Base-by-base conservation (phyloP, 306 rosid genomes). In the Urtica urens region DNA sequence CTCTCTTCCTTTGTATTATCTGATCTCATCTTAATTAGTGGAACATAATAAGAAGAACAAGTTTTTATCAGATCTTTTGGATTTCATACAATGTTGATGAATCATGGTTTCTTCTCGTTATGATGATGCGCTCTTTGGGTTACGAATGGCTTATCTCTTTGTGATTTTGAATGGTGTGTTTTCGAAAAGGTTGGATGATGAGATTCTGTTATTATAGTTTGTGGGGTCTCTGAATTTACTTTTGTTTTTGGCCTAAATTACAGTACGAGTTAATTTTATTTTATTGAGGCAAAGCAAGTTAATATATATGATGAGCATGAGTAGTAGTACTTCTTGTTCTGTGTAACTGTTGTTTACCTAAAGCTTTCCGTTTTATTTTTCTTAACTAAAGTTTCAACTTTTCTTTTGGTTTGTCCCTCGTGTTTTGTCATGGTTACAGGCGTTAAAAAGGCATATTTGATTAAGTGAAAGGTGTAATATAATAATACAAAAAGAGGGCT, bases 121-220 rank as follows among this genome's bases (percentile, higher is more conserved):
- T n/a, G n/a, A n/a, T n/a, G n/a, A n/a, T n/a, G n/a, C n/a, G n/a
- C n/a, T 27, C 15, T 21, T 13, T 42, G 62, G 24, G 18, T 51
- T 12, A 20, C 8, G 19, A 23, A 24, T 45, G 19, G 15, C 9
- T 19, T 41, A 38, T 16, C 18, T n/a, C n/a, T n/a, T n/a, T n/a
- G n/a, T n/a, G n/a, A n/a, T n/a, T n/a, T n/a, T n/a, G n/a, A n/a
- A n/a, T n/a, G n/a, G n/a, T 49, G 28, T 45, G 17, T 49, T 55
- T 20, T 10, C 9, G 46, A 40, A 67, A 55, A 59, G 37, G 55
- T 20, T 23, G 65, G 57, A 57, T 44, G 43, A 43, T 53, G 71
- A 59, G 68, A 65, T 49, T 59, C 68, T 50, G 34, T 35, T 38
- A 64, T 42, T 56, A 59, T 54, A 57, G 63, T 4, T 20, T 48